Percentiles rank a stretch among this genome's conserved stretches.
Conservation (phyloP, 345 rosid genomes). For the Jatropha curcas region DNA sequence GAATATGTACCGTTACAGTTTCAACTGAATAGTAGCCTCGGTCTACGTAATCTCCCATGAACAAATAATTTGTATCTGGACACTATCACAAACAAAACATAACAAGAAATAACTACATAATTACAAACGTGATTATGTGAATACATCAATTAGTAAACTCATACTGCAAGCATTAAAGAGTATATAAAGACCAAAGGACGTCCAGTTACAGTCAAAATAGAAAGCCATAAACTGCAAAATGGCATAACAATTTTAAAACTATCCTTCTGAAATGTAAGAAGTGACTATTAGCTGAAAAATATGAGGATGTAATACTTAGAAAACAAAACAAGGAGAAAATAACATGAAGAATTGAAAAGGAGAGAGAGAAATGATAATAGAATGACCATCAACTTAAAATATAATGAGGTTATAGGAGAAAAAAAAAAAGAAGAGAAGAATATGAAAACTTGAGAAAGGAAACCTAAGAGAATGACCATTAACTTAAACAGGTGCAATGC, state of each 20-base stretch:
- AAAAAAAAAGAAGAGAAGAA: not conserved
- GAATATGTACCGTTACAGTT: constrained; percentile 75
- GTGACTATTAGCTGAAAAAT: not conserved
- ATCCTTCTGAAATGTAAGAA: not conserved
- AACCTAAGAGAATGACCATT: no score
- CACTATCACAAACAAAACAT: constrained; percentile 46
- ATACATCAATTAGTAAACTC: not conserved
- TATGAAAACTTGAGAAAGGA: no score
- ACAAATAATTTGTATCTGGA: constrained; percentile 91
- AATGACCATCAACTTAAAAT: not conserved
- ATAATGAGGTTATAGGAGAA: not conserved
- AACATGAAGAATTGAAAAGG: not conserved
- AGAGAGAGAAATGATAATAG: not conserved
- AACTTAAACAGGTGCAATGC: no score
- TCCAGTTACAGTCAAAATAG: not conserved
- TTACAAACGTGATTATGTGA: not conserved
- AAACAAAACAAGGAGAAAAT: not conserved
- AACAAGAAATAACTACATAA: not conserved
- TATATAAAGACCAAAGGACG: not conserved
- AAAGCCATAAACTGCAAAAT: not conserved
- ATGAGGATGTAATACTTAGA: not conserved
- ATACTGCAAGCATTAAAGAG: not conserved
- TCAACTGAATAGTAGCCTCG: constrained; percentile 97
- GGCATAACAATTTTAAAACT: not conserved
- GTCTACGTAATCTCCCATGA: constrained; percentile 98